Evolutionary conservation across 1,139 yeast species (phyloP).

Genomic region (Yamadazyma siamensis): DNA sequence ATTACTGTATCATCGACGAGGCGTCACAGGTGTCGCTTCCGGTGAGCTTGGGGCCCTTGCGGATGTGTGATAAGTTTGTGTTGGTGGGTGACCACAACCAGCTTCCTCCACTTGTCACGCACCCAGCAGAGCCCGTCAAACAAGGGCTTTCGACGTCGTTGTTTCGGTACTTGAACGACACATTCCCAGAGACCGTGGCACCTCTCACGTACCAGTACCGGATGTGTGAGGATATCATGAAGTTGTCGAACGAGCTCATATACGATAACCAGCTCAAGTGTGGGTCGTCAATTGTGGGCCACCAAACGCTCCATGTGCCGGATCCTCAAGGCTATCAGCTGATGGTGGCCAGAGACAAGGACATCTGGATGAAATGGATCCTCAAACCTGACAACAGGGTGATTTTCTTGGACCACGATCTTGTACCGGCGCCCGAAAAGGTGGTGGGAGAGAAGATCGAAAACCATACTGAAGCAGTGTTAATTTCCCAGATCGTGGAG

Average conservation of each 20-base stretch:
- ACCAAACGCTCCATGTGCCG: slow-evolving; percentile 50
- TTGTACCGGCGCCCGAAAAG: slow-evolving; percentile 56
- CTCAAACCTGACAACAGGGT: slow-evolving; percentile 49
- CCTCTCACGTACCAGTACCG: slow-evolving; percentile 83
- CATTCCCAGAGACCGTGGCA: slow-evolving; percentile 67
- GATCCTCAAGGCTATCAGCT: slow-evolving; percentile 19
- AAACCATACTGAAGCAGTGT: slow-evolving; percentile 66
- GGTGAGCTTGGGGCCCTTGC: slow-evolving; percentile 80
- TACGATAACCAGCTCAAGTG: slow-evolving; percentile 75
- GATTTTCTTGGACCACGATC: slow-evolving; percentile 75
- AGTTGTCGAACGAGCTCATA: slow-evolving; percentile 72
- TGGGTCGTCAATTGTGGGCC: slow-evolving; percentile 64
- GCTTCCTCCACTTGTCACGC: slow-evolving; percentile 78
- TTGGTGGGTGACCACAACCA: slow-evolving; percentile 96
- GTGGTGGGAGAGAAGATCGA: slow-evolving; percentile 63
- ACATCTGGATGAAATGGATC: slow-evolving; percentile 32
- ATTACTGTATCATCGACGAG: slow-evolving; percentile 92
- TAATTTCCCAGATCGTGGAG: slow-evolving; percentile 62
- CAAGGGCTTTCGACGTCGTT: slow-evolving; percentile 74
- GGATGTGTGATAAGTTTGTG: slow-evolving; percentile 73
- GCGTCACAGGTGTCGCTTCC: slow-evolving; percentile 96
- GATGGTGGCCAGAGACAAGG: slow-evolving; percentile 9
- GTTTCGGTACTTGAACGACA: slow-evolving; percentile 68
- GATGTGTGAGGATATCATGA: slow-evolving; percentile 89
- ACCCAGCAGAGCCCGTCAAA: slow-evolving; percentile 51